Conservation (phyloP, 305 asterid species). For the Lippia alba region DNA sequence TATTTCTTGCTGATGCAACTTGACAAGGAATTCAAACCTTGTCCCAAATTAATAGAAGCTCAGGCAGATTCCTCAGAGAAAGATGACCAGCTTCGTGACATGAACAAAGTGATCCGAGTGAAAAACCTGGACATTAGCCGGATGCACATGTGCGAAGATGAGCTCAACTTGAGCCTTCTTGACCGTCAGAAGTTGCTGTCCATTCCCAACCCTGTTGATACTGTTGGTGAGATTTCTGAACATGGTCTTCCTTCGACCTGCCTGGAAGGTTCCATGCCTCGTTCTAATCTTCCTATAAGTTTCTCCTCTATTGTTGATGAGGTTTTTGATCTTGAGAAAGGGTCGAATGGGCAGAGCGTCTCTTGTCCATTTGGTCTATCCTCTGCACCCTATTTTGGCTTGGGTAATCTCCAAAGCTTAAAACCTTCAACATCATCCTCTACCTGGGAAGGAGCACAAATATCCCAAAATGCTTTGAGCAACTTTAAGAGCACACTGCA, state of each 20-base stretch:
- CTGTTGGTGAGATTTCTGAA: slow-evolving; percentile 56
- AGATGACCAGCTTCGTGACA: slow-evolving; percentile 63
- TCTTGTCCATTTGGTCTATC: slow-evolving; percentile 56
- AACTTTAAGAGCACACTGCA: slow-evolving; percentile 61
- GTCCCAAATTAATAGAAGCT: slow-evolving; percentile 85
- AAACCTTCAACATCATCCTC: slow-evolving; percentile 70
- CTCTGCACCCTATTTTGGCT: slow-evolving; percentile 65
- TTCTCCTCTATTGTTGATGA: slow-evolving; percentile 94
- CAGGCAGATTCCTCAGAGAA: slow-evolving; percentile 69
- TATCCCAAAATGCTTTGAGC: slow-evolving; percentile 46
- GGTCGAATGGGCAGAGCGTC: slow-evolving; percentile 61
- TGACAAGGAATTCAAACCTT: slow-evolving; percentile 88
- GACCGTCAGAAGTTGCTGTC: slow-evolving; percentile 58
- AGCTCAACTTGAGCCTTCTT: slow-evolving; percentile 81
- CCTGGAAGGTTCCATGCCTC: slow-evolving; percentile 55
- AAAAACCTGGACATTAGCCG: slow-evolving; percentile 74
- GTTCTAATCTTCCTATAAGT: slow-evolving; percentile 53
- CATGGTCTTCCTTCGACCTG: slow-evolving; percentile 51
- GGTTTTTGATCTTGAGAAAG: slow-evolving; percentile 92
- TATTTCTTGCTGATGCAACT: slow-evolving; percentile 93
- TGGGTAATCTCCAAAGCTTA: slow-evolving; percentile 50
- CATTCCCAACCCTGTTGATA: slow-evolving; percentile 41
- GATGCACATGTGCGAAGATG: slow-evolving; percentile 85
- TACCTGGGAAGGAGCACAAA: slow-evolving; percentile 65
- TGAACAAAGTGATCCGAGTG: slow-evolving; percentile 64